Conservation (phyloP, 257 asterid species). For the Nicotiana undulata region DNA sequence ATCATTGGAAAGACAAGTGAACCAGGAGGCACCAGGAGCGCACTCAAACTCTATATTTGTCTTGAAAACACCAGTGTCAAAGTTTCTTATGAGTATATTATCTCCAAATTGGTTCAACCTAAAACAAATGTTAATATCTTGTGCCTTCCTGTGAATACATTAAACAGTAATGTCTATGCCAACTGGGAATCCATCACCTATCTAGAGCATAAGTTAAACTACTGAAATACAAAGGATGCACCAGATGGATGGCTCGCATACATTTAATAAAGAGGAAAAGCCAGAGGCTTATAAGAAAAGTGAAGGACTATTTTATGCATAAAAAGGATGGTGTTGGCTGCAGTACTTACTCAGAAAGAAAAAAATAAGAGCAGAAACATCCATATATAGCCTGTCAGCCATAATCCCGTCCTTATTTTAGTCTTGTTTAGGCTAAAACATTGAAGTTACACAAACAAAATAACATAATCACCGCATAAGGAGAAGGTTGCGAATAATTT, state of each 20-base stretch:
- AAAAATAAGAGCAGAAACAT: background rate
- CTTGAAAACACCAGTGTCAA: background rate
- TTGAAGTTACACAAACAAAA: background rate
- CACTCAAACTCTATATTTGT: background rate
- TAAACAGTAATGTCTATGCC: background rate
- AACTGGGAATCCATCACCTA: background rate
- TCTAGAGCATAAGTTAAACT: background rate
- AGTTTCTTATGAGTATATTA: background rate
- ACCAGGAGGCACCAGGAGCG: background rate
- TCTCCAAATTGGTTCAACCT: background rate
- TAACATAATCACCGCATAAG: background rate
- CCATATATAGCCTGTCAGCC: background rate
- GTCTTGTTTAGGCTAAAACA: background rate
- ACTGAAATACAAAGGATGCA: background rate
- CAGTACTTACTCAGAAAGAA: background rate
- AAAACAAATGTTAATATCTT: background rate
- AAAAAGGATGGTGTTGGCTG: background rate
- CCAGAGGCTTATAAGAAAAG: background rate
- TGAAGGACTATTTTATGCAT: background rate
- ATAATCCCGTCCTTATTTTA: background rate
- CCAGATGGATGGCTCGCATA: background rate
- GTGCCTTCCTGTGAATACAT: background rate
- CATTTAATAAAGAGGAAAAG: background rate
- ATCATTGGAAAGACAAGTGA: background rate
- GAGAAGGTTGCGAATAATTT: background rate